phyloP scores from a whole-genome alignment of 257 asterid species.

The Solanum boliviense region DNA sequence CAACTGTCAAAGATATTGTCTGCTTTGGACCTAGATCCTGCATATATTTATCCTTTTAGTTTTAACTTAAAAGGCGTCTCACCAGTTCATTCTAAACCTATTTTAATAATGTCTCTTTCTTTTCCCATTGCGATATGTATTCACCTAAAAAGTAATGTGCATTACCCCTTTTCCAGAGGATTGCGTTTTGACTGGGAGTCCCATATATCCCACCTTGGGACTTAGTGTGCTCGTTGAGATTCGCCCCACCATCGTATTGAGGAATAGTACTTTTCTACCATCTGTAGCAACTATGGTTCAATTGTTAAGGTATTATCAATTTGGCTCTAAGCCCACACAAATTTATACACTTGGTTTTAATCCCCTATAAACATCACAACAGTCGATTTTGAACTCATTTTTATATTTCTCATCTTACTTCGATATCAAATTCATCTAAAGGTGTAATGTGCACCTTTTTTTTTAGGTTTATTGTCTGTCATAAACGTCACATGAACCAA shows the following conservation, averaged over 20 bases:
- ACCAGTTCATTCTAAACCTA: neutral
- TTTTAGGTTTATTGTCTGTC: neutral
- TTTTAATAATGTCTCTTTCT: neutral
- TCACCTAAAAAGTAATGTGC: neutral
- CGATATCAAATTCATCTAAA: neutral
- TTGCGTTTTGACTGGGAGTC: rapidly evolving
- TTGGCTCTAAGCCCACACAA: neutral
- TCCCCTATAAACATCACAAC: rapidly evolving
- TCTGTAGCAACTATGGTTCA: neutral
- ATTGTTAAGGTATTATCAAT: neutral
- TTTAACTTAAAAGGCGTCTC: neutral
- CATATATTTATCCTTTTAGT: neutral
- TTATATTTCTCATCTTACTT: neutral
- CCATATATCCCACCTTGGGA: neutral
- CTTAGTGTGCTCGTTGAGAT: neutral
- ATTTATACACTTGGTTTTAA: neutral
- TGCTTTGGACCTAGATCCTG: neutral
- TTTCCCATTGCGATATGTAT: neutral
- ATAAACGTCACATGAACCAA: neutral
- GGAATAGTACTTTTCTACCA: neutral
- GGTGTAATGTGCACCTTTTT: neutral
- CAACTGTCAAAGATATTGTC: neutral
- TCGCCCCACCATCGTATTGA: neutral
- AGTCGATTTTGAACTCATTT: rapidly evolving
- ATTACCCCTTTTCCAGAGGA: neutral